Percentiles rank a stretch among this genome's conserved stretches.
These are phyloP conservation scores for Kockiozyma suomiensis DNA, from an alignment of 805 yeast genomes.

Conservation along the genomic window DNA sequence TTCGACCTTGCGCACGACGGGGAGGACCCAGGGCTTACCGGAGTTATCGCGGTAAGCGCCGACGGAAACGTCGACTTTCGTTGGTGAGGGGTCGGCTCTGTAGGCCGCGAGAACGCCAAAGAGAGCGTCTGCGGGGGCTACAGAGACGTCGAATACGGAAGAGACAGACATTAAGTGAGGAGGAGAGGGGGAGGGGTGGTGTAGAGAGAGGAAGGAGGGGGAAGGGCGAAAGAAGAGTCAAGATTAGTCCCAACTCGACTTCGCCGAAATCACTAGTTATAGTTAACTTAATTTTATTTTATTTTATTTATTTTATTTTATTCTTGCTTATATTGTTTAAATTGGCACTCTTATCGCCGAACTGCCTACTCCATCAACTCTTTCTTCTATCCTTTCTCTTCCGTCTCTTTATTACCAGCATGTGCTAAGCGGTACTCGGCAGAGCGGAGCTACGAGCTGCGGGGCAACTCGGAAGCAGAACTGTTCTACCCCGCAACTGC, in stretches of 20 bases:
- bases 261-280: background rate
- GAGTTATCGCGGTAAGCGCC: constrained; percentile 74
- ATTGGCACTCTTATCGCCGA: too few species aligned
- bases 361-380: too few species aligned
- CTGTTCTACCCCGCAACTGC: background rate
- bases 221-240: background rate
- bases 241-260: background rate
- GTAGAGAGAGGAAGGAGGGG: background rate
- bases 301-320: too few species aligned
- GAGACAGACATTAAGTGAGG: background rate
- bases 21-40: constrained; percentile 73
- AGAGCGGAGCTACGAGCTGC: too few species aligned
- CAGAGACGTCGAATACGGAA: constrained; percentile 34
- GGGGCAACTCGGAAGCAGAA: background rate
- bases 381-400: too few species aligned
- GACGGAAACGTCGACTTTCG: constrained; percentile 82
- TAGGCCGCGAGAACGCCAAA: constrained; percentile 39
- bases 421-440: too few species aligned
- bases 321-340: too few species aligned
- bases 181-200: background rate
- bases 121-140: constrained; percentile 38
- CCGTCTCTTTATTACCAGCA: too few species aligned
- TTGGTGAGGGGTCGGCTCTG: constrained; percentile 42
- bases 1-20: constrained; percentile 73
- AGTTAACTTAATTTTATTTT: too few species aligned